Base-by-base conservation (phyloP, 1,284 basidiomycete species). In the Irpex sp. region DNA sequence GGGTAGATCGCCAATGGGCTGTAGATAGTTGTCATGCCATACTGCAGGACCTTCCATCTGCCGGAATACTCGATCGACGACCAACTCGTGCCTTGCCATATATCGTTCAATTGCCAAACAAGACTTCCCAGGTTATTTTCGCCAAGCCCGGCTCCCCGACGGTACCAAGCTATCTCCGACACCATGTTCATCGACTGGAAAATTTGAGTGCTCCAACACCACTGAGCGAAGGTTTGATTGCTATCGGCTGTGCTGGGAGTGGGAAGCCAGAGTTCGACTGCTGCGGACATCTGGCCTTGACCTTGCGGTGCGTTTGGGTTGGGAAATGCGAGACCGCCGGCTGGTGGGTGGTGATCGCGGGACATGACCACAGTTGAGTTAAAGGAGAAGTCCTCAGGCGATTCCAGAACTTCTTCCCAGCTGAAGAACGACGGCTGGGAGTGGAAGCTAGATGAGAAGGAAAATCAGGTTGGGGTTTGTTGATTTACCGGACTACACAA, bases 91-190 rank as follows among this genome's bases (percentile, higher is more conserved):
- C 82, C 86, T 70, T 88, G 84, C 86, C 86, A 88, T 57, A 88
- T 84, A 70, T 88, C 86, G 68, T 88, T 88, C 60, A 88, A 76
- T 72, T 87, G 85, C 85, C 85, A 87, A 9, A 87, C 83, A 40
- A 86, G 75, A 26, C 81, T 78, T 5, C 86, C 87, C 38, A 86
- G 77, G 70, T 88, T 88, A 67, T 85, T 83, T 73, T 86, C 83
- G 58, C 79, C 79, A 44, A 77, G 74, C 2, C 84, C 83, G 0
- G 85, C 83, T 3, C 85, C 83, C 44, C 80, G 80, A 17, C 86
- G 78, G 71, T 88, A 88, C 76, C 81, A 86, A 3, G 82, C 79
- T 34, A 87, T 81, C 72, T 88, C 77, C n/a, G 84, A 78, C 17
- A 81, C 76, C 79, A 86, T 85, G 63, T 82, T 81, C 77, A 87